Evolutionary conservation across 306 rosid genomes (phyloP), one percentile per base, ranked within the genome.

Genomic region (Purshia tridentata): DNA sequence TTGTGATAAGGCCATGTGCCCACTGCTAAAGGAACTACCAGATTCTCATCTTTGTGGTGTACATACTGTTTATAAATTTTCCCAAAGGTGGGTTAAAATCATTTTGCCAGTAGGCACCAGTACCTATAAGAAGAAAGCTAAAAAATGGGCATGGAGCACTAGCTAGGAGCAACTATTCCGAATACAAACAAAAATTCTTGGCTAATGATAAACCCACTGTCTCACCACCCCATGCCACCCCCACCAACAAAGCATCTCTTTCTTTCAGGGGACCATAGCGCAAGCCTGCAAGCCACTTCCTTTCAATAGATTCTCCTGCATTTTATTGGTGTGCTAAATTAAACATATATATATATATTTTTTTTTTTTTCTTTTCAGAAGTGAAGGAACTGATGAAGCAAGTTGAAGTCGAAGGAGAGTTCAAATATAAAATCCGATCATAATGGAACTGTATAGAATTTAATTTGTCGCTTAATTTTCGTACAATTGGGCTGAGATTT

Each of bases 191-290:
- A 52, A 52, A 52, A 6, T 9, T 19, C 20, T 19, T 22, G 62
- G 62, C 62, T 22, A 4, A 56, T 29, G 67, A 49, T 41, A 41
- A 41, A 20, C 67, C 16, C 40, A 7, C 40, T 18, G 4, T 40
- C 63, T 54, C 39, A 71, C 54, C 65, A 37, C 37, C 10, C 46
- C 46, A 37, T 60, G 19, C 65, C 65, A 13, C 14, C 11, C 20
- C 44, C 29, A n/a, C 72, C 19, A 44, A 52, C 64, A 70, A 22
- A 54, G 52, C 19, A 41, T 22, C 53, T 54, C 64, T 20, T 4
- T 40, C 37, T 58, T 69, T 69, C 53, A 70, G 52, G 42, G 55
- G 67, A 57, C 75, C 67, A 57, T 8, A 23, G 23, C 45, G 52
- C 40, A 3, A 69, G 58, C 40, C 8, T 41, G 15, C 60, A 66